These are phyloP conservation scores for Tulasnella sp. DNA, from an alignment of 768 basidiomycete species.

Conservation along the genomic window DNA sequence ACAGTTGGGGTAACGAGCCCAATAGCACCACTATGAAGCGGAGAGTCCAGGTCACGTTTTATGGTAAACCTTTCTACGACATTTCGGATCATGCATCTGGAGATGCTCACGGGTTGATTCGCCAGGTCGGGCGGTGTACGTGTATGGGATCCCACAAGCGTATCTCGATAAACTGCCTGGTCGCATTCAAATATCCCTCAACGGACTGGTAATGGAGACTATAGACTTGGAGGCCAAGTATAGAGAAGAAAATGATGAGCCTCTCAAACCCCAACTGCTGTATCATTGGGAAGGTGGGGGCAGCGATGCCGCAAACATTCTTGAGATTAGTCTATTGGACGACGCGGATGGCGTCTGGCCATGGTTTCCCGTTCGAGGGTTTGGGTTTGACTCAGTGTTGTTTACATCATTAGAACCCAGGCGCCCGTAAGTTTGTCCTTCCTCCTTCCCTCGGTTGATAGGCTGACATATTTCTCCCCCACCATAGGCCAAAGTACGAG, in stretches of 20 bases:
- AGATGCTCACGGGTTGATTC: background rate
- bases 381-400: background rate
- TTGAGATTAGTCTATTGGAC: background rate
- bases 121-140: background rate
- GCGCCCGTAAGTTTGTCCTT: background rate
- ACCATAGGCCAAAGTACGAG: background rate
- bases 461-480: background rate
- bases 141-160: background rate
- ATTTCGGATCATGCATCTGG: background rate
- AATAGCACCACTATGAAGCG: background rate
- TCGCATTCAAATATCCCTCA: background rate
- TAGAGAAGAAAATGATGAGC: background rate
- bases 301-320: background rate
- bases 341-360: background rate
- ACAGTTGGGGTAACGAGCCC: constrained; percentile 3
- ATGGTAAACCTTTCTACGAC: background rate
- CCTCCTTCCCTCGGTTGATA: too few relatives aligned
- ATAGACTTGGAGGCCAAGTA: background rate
- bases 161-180: background rate
- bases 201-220: background rate
- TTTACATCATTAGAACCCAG: background rate
- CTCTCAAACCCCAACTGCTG: background rate
- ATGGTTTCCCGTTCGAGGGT: background rate
- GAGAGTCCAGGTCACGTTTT: background rate
- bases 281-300: background rate